Base-by-base conservation (phyloP, 1,284 basidiomycete species). In the Papiliotrema laurentii region DNA sequence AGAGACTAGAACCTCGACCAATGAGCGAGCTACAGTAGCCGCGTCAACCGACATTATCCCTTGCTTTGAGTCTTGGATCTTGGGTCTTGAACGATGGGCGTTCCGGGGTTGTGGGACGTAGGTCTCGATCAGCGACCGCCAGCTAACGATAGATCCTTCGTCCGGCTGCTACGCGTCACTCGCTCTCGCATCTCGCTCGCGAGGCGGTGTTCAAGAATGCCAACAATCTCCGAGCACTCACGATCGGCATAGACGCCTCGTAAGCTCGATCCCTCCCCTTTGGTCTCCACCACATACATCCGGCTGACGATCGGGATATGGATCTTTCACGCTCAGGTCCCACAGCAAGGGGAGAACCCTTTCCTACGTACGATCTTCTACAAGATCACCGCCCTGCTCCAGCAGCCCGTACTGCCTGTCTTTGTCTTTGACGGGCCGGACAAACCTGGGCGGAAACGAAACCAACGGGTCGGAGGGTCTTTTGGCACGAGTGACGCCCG, bases 341-440 rank as follows among this genome's bases (percentile, higher is more conserved):
- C 71, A 19, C 60, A 64, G 5, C 56, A 64, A 4, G 77, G 77
- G 2, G 64, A 72, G 50, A 78, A 80, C 51, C 77, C 79, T 0
- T 75, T 71, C 47, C 59, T 80, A 18, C 66, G 76, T 2, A 75
- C 69, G n/a, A 66, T 81, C 36, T 80, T 79, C 60, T 79, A 74
- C 63, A 76, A 78, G 18, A 72, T 78, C 25, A 81, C 83, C 26
- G 81, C 81, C 11, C 79, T 97, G 2, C 80, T 89, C 61, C 79
- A 79, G 45, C 79, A 83, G 13, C 90, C 91, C 0, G 81, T 94
- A 54, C 79, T 91, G 19, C 89, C 89, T 0, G 76, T 97, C 2
- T 96, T 97, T 69, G 89, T 97, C 1, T 97, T 97, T 64, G 70
- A 98, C 71, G 94, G 94, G 0, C 86, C 88, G 0, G 79, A 83